Evolutionary conservation across 768 basidiomycete species (phyloP), one percentile per base, ranked within the genome.

Genomic region (Xerocomellus dryophilus): DNA sequence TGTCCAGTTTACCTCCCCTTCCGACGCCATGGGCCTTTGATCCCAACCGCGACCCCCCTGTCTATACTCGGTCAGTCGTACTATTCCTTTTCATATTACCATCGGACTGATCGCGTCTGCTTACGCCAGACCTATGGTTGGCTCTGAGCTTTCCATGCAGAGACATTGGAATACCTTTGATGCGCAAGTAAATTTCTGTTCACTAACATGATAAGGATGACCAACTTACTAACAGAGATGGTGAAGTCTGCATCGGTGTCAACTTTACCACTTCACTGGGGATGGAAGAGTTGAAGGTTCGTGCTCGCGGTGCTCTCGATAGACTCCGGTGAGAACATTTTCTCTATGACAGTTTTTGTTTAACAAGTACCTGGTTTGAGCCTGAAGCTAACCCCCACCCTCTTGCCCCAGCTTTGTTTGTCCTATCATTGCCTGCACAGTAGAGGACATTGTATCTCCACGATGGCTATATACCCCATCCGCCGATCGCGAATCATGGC

Each of bases 401-500:
- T 1, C 14, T 1, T 29, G 2, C 23, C 20, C 4, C 25, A 63
- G 59, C 20, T 63, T 61, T 39, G 53, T 63, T 14, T 63, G 53
- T 47, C 62, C 62, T 8, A 49, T 61, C 43, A 53, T 64, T 25
- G 59, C 62, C 0, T 61, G 59, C 40, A 55, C 53, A 4, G 27
- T 48, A 36, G 59, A 64, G 31, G 53, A 52, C 12, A 7, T 32
- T 21, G 25, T 10, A 11, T 57, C 62, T 23, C 62, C 62, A 17
- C 53, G 45, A 47, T 64, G 54, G 58, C 43, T 65, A 12, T 67
- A 69, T 34, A 55, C 47, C 20, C 62, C 67, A 15, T 67, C 55
- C 25, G 47, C 52, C 20, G 62, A 62, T 44, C 59, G 66, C 14
- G 36, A 61, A 31, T 51, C 47, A 9, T 67, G 67, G 67, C 59